Evolutionary conservation across 805 yeast genomes (phyloP).

Genomic region (Metahyphopichia silvanorum): DNA sequence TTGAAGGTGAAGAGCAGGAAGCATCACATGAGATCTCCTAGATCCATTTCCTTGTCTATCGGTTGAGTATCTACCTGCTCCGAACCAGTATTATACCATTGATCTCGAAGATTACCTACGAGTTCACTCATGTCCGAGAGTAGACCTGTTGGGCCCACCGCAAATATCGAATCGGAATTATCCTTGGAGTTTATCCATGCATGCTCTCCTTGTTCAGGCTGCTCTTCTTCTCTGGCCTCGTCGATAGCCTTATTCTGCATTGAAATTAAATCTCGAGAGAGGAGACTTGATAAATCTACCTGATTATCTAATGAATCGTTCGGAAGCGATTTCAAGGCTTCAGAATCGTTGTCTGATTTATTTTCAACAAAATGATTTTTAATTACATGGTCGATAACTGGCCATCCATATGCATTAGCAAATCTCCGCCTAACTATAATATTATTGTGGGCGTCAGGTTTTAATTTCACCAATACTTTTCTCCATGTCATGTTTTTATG

Average conservation of each 20-base stretch:
- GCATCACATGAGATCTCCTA: constrained; percentile 21
- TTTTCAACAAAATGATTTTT: constrained; percentile 52
- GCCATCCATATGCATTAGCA: constrained; percentile 95
- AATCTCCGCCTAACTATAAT: constrained; percentile 84
- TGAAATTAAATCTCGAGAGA: constrained; percentile 33
- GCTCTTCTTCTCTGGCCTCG: constrained; percentile 10
- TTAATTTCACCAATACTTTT: constrained; percentile 78
- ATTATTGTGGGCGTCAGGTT: constrained; percentile 95
- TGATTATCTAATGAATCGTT: constrained; percentile 26
- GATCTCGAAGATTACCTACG: constrained; percentile 45
- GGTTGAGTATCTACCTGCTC: not conserved
- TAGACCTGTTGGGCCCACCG: constrained; percentile 72
- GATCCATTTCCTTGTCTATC: constrained; percentile 6
- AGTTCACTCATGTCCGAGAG: constrained; percentile 61
- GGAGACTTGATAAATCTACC: constrained; percentile 21
- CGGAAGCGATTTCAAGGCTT: constrained; percentile 1
- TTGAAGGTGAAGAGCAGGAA: constrained; percentile 20
- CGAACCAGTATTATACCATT: constrained; percentile 18
- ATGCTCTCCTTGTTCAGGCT: constrained; percentile 22
- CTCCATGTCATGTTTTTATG: constrained; percentile 85
- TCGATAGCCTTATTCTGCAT: constrained; percentile 36
- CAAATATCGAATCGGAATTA: constrained; percentile 37
- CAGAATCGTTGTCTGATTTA: constrained; percentile 10
- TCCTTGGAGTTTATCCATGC: constrained; percentile 52
- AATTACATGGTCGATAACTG: constrained; percentile 79